Conservation (phyloP, 2,329 filamentous ascomycete genomes). For the Tolypocladium cylindrosporum region DNA sequence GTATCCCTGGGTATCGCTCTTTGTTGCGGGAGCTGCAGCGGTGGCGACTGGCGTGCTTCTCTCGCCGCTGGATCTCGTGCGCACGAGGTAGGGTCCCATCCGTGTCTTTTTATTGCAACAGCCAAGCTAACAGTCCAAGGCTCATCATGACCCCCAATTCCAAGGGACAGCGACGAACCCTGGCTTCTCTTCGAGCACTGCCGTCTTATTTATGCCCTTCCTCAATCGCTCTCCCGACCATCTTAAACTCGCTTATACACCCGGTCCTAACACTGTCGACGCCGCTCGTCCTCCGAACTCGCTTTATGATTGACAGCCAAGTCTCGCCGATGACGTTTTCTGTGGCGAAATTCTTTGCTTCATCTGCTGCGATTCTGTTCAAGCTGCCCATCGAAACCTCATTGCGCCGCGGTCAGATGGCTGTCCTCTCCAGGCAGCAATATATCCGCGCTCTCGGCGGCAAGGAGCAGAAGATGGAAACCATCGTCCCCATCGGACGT, state of each 20-base stretch:
- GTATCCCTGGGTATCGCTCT: constrained; percentile 71
- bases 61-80: constrained; percentile 79
- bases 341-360: constrained; percentile 70
- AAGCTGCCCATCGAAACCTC: constrained; percentile 90
- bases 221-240: constrained; percentile 67
- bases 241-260: constrained; percentile 77
- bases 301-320: constrained; percentile 73
- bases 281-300: constrained; percentile 77
- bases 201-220: constrained; percentile 67
- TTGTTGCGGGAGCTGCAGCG: constrained; percentile 55
- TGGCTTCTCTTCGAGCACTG: constrained; percentile 67
- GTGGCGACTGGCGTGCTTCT: constrained; percentile 70
- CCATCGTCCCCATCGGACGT: constrained; percentile 68
- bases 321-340: constrained; percentile 75
- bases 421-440: constrained; percentile 49
- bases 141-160: constrained; percentile 78
- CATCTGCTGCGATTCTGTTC: constrained; percentile 69
- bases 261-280: constrained; percentile 73
- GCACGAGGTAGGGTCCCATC: constrained; percentile 46
- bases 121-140: constrained; percentile 30
- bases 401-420: constrained; percentile 76
- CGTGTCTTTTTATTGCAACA: no score
- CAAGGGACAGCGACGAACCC: constrained; percentile 63
- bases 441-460: constrained; percentile 39
- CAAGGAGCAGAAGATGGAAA: constrained; percentile 43